Percentiles rank a stretch among this genome's conserved stretches.
These are phyloP conservation scores for Pichia deserticola DNA, from an alignment of 805 yeast genomes.

Conservation along the genomic window DNA sequence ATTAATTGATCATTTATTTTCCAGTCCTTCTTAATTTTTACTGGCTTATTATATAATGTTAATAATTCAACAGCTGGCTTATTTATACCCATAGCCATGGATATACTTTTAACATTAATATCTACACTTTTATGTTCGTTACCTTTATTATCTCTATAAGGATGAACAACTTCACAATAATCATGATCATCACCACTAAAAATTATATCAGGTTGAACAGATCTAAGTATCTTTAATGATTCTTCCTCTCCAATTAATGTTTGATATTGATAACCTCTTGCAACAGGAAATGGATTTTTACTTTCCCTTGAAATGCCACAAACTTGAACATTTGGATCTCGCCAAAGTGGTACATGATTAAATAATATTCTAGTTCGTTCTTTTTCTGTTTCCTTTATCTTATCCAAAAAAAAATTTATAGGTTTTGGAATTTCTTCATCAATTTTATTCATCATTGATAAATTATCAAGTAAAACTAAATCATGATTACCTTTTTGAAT, in stretches of 20 bases:
- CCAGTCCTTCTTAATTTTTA: conserved; percentile 13
- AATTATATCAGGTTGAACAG: conserved; percentile 57
- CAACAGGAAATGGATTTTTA: conserved; percentile 53
- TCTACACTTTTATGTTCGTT: conserved; percentile 2
- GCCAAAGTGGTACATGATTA: conserved; percentile 80
- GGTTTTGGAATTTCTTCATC: conserved; percentile 37
- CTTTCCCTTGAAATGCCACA: conserved; percentile 82
- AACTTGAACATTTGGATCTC: conserved; percentile 46
- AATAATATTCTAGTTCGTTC: conserved; percentile 56
- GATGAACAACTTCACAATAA: conserved; percentile 72
- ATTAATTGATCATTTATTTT: conserved; percentile 19
- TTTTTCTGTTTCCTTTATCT: conserved; percentile 19
- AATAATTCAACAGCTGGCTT: conserved; percentile 31
- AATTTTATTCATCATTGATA: conserved; percentile 58
- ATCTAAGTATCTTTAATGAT: conserved; percentile 48
- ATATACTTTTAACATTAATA: conserved; percentile 62
- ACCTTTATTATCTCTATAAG: conserved; percentile 11
- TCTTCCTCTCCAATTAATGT: conserved; percentile 63
- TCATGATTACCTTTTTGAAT: conserved; percentile 65
- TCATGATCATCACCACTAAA: conserved; percentile 97
- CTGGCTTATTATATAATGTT: conserved; percentile 13
- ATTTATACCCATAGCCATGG: conserved; percentile 80
- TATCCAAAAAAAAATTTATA: conserved; percentile 46
- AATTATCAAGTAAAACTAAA: conserved; percentile 68
- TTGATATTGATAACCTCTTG: conserved; percentile 79